Conservation (phyloP, 139 green algal species). For the Chlamydomonas eustigma region DNA sequence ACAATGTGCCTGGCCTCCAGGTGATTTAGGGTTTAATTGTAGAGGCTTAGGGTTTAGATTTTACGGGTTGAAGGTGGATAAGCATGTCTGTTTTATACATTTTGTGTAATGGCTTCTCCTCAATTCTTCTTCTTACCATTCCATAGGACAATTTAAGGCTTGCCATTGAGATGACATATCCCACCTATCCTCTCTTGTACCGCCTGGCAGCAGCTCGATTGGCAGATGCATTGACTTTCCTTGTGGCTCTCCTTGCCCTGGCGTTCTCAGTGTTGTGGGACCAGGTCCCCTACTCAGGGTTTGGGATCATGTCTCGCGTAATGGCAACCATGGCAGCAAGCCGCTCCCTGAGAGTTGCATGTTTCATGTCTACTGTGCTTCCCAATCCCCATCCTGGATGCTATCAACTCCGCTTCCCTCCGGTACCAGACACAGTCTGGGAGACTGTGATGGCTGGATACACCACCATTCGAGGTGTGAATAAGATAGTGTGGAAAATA, state of each 20-base stretch:
- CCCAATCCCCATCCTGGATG: constrained; percentile 68
- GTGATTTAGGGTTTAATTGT: neutral
- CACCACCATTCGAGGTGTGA: constrained; percentile 26
- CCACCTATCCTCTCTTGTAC: neutral
- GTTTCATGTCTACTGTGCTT: constrained; percentile 80
- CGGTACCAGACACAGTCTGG: constrained; percentile 41
- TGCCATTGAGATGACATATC: constrained; percentile 11
- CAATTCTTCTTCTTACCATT: neutral
- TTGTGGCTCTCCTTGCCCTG: constrained; percentile 54
- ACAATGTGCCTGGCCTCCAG: constrained; percentile 55
- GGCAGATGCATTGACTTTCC: constrained; percentile 57
- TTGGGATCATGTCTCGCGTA: constrained; percentile 61
- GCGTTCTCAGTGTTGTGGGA: constrained; percentile 61
- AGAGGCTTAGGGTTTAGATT: neutral
- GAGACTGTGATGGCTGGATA: constrained; percentile 57
- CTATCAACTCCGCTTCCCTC: constrained; percentile 65
- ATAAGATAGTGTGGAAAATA: neutral
- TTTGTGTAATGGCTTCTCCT: neutral
- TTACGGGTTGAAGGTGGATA: neutral
- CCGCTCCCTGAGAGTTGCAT: constrained; percentile 50
- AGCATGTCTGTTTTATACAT: neutral
- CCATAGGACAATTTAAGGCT: constrained; percentile 60
- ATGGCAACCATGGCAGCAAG: constrained; percentile 56
- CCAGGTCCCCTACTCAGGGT: constrained; percentile 29
- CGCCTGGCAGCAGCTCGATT: constrained; percentile 30